phyloP scores from a whole-genome alignment of 83 land plant genomes.

The Thuja plicata region DNA sequence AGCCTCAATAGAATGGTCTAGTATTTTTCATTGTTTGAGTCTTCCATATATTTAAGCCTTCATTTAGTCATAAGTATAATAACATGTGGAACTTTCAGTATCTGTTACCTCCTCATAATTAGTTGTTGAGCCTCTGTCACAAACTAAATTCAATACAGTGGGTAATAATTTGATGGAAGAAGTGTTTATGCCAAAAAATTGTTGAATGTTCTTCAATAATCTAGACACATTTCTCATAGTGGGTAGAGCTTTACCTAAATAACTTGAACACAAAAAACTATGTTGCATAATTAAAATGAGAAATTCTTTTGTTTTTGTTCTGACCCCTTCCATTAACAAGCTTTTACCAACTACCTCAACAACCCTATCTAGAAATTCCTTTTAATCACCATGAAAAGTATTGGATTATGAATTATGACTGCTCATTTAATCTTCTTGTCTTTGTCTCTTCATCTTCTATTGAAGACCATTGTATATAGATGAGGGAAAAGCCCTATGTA shows the following conservation, averaged over 20 bases:
- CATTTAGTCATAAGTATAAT: too few species aligned
- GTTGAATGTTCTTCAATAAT: background rate
- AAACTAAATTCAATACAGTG: background rate
- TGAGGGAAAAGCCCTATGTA: too few species aligned
- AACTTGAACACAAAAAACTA: conserved; percentile 10
- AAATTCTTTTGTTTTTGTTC: background rate
- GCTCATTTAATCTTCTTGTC: too few species aligned
- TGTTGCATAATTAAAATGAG: background rate
- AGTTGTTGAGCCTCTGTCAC: background rate
- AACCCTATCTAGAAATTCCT: background rate
- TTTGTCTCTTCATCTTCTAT: too few species aligned
- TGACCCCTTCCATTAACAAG: background rate
- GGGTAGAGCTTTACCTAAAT: background rate
- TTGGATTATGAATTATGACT: too few species aligned
- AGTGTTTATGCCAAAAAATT: background rate
- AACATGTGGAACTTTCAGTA: too few species aligned
- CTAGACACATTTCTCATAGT: background rate
- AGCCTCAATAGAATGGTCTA: too few species aligned
- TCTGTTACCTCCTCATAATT: too few species aligned
- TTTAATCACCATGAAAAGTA: too few species aligned
- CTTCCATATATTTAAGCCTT: too few species aligned
- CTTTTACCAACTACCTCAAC: background rate
- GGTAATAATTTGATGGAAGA: background rate
- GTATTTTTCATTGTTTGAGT: too few species aligned
- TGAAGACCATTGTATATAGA: too few species aligned